Base-by-base conservation (phyloP, 2,329 filamentous ascomycete genomes). In the Alternaria arborescens region DNA sequence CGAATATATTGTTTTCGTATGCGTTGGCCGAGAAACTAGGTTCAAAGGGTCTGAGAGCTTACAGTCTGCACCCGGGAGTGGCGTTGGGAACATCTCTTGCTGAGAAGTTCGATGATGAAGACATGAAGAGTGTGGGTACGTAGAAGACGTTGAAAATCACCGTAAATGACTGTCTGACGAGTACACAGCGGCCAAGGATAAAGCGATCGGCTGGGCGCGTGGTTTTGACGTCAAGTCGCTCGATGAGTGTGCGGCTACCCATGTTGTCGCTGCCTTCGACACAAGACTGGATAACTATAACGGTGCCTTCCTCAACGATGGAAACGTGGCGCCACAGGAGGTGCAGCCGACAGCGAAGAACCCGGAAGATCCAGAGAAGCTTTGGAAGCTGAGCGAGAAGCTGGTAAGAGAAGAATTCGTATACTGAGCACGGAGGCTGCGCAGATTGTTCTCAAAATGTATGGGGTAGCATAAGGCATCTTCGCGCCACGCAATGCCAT, bases 1-100 rank as follows among this genome's bases (percentile, higher is more conserved):
- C 83, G 3, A 84, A 85, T 55, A 80, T 85, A 11, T 52, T 77
- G 24, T 76, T 75, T 32, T 61, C 74, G 0, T 65, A 66, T 30
- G 56, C 60, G 4, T 48, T 76, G 40, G 71, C 70, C 2, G 50
- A 66, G 34, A 72, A 71, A 50, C 54, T 77, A 10, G 72, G 68
- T 0, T 0, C 18, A 0, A 70, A 61, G 42, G 74, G 74, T 0
- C 26, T 78, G 53, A 59, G 38, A 22, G 58, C 71, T 22, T 77
- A 69, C 24, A 74, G 69, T 55, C 44, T 77, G 51, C 76, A 77
- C 62, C 76, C 75, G 0, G 75, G 76, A 3, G 67, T 68, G 11
- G 54, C 66, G 3, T 44, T 73, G 36, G 69, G 68, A 4, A 77
- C 75, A 3, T 65, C 60, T 10, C 61, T 77, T 22, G 60, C 66